These are phyloP conservation scores for Colletotrichum cereale DNA, from an alignment of 2,329 filamentous ascomycete genomes.

Conservation along the genomic window DNA sequence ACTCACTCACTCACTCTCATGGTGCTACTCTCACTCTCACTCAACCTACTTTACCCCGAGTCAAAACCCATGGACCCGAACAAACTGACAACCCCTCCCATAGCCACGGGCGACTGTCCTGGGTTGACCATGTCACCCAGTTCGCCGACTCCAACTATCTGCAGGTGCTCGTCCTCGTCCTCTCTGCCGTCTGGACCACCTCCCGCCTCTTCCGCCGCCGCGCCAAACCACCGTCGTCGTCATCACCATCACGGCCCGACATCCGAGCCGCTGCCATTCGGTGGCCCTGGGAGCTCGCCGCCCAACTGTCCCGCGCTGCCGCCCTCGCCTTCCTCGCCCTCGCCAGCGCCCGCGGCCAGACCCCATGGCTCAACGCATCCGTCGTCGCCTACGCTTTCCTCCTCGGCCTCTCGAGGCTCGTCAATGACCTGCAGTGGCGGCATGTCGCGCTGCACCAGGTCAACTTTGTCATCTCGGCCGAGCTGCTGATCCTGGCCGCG, in stretches of 20 bases:
- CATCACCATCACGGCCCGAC: constrained; percentile 40
- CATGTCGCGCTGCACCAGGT: constrained; percentile 61
- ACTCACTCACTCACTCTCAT: too few species aligned
- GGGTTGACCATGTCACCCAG: constrained; percentile 54
- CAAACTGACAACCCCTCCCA: constrained; percentile 12
- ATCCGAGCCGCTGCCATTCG: constrained; percentile 54
- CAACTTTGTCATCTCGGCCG: constrained; percentile 58
- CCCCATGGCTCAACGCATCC: constrained; percentile 53
- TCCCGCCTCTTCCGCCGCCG: constrained; percentile 51
- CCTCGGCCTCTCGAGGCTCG: constrained; percentile 58
- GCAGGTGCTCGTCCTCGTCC: constrained; percentile 53
- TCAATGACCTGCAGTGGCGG: constrained; percentile 58
- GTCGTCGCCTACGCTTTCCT: constrained; percentile 56
- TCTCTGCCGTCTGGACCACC: constrained; percentile 53
- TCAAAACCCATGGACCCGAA: background rate
- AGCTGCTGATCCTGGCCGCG: constrained; percentile 52
- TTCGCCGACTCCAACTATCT: constrained; percentile 57
- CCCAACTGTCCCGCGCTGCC: constrained; percentile 55
- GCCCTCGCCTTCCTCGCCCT: constrained; percentile 55
- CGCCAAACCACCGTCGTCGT: constrained; percentile 44
- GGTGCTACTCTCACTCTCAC: background rate
- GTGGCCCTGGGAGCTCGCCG: constrained; percentile 57
- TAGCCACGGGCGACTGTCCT: constrained; percentile 42
- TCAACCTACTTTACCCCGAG: background rate
- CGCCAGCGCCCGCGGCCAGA: constrained; percentile 50